phyloP scores from a whole-genome alignment of 2,329 filamentous ascomycete species.

The Sodiomyces alkalinus region DNA sequence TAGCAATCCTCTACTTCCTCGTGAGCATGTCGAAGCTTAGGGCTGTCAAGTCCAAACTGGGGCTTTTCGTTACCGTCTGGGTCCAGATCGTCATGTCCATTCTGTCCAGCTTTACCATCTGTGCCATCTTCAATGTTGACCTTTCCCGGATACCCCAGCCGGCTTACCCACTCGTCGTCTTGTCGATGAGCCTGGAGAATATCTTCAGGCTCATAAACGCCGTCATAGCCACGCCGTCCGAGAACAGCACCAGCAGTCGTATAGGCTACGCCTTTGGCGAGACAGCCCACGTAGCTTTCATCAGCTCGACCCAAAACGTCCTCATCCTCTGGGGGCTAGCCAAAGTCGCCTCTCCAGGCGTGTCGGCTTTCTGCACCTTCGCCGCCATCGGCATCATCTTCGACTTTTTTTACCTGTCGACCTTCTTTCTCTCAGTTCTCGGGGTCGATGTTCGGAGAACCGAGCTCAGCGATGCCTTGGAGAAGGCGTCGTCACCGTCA shows the following conservation, averaged over 20 bases:
- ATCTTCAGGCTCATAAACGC: constrained; percentile 67
- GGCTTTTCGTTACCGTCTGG: constrained; percentile 55
- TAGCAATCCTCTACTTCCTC: constrained; percentile 50
- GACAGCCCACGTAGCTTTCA: constrained; percentile 54
- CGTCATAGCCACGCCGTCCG: constrained; percentile 55
- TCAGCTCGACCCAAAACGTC: constrained; percentile 54
- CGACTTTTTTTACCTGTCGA: constrained; percentile 65
- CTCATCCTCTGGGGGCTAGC: constrained; percentile 51
- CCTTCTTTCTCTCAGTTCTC: constrained; percentile 65
- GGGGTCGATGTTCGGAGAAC: constrained; percentile 65
- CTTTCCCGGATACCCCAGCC: constrained; percentile 59
- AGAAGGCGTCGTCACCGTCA: constrained; percentile 37
- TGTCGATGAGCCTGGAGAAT: constrained; percentile 65
- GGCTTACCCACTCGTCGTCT: constrained; percentile 61
- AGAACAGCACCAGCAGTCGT: constrained; percentile 51
- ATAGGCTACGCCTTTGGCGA: constrained; percentile 62
- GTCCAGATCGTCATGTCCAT: constrained; percentile 58
- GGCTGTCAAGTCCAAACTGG: constrained; percentile 61
- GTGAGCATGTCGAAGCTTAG: constrained; percentile 52
- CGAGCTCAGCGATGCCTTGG: constrained; percentile 60
- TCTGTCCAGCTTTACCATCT: constrained; percentile 66
- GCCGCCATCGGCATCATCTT: constrained; percentile 60
- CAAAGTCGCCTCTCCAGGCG: constrained; percentile 50
- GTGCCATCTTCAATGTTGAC: constrained; percentile 60
- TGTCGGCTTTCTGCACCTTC: constrained; percentile 63